Base-by-base conservation (phyloP, 768 basidiomycete species). In the Mycena leptocephala region DNA sequence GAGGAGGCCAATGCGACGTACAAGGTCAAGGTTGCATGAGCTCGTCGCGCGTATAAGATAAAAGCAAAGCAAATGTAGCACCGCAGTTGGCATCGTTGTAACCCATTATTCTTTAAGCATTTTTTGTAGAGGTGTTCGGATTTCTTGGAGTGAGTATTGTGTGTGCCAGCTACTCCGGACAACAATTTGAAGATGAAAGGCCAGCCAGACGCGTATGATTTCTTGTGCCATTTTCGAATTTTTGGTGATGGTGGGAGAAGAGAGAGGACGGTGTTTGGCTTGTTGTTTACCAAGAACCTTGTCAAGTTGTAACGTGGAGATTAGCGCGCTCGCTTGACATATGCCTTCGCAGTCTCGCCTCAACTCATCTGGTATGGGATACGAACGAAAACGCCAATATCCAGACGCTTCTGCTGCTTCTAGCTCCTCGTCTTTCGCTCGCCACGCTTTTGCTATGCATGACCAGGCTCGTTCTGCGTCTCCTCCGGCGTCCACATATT, bases 401-500 rank as follows among this genome's bases (percentile, higher is more conserved):
- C 82, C 86, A 59, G 78, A 82, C 7, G 76, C 86, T 30, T 84
- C 84, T 28, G 70, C 85, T 6, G 82, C 88, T 5, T 86, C 89
- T 13, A 85, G 81, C 43, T 85, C 87, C 70, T 85, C 85, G 30
- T 85, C 85, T 58, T 80, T 82, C 30, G 78, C 80, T 30, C 74
- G 78, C 65, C 82, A 81, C 32, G 78, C 76, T 26, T 82, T 83
- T 14, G 79, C 82, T 55, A 77, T 77, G 73, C 75, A 73, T 73
- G 71, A 79, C 41, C 80, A 80, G 2, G 81, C 81, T 16, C 85
- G 89, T 18, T 85, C 84, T 58, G 88, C 88, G 2, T 95, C 94
- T 8, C 95, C 95, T 2, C 95, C 95, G 0, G 95, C 95, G 0
- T 95, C 95, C 3, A 89, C 94, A 0, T 96, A 96, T 83, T 96